Base-by-base conservation (phyloP, 805 yeast species). In the Kregervanrija pseudodelftensis region DNA sequence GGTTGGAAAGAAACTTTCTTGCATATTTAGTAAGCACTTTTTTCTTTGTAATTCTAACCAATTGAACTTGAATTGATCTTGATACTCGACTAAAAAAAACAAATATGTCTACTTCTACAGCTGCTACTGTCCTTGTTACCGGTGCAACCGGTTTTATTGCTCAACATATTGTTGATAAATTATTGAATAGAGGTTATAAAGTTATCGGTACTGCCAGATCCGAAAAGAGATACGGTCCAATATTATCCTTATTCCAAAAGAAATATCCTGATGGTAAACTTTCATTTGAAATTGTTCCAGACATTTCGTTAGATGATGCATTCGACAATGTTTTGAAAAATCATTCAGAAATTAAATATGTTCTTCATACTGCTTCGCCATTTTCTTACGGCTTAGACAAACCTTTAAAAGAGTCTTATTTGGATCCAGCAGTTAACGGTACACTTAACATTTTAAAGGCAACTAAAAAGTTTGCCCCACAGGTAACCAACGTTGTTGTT, bases 331-430 rank as follows among this genome's bases (percentile, higher is more conserved):
- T 70, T 0, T 61, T 80, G 39, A 47, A 61, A 33, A 60, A 57
- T 11, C 66, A 74, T 35, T 62, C 66, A 2, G 72, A 73, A 32
- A 63, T 74, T 38, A 61, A 63, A 11, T 59, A 53, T 46, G 70
- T 77, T 7, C 50, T 76, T 14, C 83, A 76, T 57, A 69, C 78
- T 1, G 77, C 79, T 10, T 70, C 77, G 38, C 80, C 81, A 15
- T 68, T 45, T 15, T 38, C 39, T 5, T 45, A 37, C 33, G 45
- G 45, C 14, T 37, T 39, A 12, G 30, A 42, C 10, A 42, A 38
- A 33, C 37, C 45, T 4, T 33, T 45, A 7, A 37, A 39, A 8
- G 42, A 42, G n/a, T 38, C 45, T 2, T 45, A 30, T 28, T 39
- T 45, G 13, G 15, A 39, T 11, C 79, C 80, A 1, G 79, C 80